These are phyloP conservation scores for Ophiosphaerella narmari DNA, from an alignment of 2,329 filamentous ascomycete species.

Conservation along the genomic window DNA sequence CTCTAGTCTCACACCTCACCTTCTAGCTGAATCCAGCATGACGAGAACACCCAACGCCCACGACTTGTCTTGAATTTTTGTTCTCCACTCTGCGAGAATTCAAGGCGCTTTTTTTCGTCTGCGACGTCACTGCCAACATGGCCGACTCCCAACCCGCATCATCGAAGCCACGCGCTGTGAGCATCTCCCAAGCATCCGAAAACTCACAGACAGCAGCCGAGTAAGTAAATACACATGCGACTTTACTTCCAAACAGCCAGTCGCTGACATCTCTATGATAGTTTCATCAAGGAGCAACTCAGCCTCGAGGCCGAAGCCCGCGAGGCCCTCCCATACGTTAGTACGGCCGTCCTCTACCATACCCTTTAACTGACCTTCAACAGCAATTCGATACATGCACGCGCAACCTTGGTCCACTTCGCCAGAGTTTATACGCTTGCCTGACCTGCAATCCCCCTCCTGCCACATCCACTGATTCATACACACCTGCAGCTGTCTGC, in stretches of 20 bases:
- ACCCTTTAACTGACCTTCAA: constrained; percentile 14
- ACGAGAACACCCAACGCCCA: neutral
- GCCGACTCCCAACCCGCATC: constrained; percentile 32
- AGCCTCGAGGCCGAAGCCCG: constrained; percentile 92
- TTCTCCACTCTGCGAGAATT: neutral
- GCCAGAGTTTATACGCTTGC: constrained; percentile 89
- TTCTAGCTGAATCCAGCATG: too few species aligned
- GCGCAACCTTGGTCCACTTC: constrained; percentile 81
- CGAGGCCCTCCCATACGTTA: constrained; percentile 89
- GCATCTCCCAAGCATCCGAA: constrained; percentile 53
- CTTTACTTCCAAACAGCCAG: too few species aligned
- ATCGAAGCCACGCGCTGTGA: constrained; percentile 42
- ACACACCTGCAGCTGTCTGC: constrained; percentile 81
- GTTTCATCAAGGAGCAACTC: constrained; percentile 87
- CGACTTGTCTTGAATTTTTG: neutral
- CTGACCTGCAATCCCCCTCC: constrained; percentile 90
- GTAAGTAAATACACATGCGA: constrained; percentile 24
- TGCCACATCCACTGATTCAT: constrained; percentile 62
- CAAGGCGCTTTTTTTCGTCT: too few species aligned
- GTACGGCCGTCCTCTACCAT: constrained; percentile 32
- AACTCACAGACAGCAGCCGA: constrained; percentile 61
- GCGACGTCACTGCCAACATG: constrained; percentile 19
- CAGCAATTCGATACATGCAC: constrained; percentile 95
- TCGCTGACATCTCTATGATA: constrained; percentile 42
- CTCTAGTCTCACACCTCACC: neutral